Conservation (phyloP, 345 rosid genomes). For the Populus davidiana region DNA sequence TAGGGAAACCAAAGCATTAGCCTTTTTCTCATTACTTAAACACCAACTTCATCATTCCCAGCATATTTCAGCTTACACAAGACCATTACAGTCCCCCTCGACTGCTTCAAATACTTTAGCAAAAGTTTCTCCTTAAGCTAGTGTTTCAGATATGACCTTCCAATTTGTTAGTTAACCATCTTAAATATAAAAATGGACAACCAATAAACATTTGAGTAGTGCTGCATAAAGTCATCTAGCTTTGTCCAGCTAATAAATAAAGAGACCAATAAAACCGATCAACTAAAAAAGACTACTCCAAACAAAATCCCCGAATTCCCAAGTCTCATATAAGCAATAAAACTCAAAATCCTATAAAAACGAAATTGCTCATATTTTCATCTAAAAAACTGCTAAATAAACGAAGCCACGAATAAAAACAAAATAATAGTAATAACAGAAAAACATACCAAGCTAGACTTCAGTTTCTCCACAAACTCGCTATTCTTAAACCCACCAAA, state of each 20-base stretch:
- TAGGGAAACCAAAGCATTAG: not conserved
- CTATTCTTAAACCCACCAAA: conserved; percentile 66
- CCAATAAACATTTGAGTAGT: too few species aligned
- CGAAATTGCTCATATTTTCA: not conserved
- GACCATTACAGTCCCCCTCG: not conserved
- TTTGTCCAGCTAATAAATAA: not conserved
- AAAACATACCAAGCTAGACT: conserved; percentile 73
- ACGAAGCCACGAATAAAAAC: not conserved
- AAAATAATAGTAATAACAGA: not conserved
- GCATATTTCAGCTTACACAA: not conserved
- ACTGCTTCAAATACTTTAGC: not conserved
- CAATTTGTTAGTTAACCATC: not conserved
- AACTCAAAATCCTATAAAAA: not conserved
- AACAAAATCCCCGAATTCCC: not conserved
- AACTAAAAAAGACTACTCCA: not conserved
- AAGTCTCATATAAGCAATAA: not conserved
- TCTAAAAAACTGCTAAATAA: not conserved
- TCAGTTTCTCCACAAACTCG: conserved; percentile 80
- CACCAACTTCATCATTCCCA: not conserved
- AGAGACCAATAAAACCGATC: not conserved
- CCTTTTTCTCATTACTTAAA: not conserved
- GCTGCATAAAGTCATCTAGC: not conserved
- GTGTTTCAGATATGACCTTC: not conserved
- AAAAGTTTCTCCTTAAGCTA: not conserved
- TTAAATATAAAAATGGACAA: not conserved